Percentiles rank a stretch among this genome's conserved stretches.
phyloP scores from a whole-genome alignment of 768 basidiomycete species.

The Lyophyllum decastes region DNA sequence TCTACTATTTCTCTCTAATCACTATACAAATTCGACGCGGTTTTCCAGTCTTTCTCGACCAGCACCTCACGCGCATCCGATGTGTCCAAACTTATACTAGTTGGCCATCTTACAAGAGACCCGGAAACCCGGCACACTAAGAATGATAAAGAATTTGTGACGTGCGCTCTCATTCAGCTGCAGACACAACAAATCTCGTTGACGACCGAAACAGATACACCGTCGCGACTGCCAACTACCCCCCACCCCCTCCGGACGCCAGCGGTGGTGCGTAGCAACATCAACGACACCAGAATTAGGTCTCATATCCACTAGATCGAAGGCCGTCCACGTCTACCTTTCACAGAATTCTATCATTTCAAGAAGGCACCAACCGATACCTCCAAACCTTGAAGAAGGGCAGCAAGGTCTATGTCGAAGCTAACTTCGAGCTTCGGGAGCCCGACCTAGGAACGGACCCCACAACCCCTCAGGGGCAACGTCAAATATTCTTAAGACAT shows the following conservation, averaged over 20 bases:
- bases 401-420: constrained; percentile 78
- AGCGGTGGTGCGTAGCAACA: constrained; percentile 55
- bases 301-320: constrained; percentile 42
- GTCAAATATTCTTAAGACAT: constrained; percentile 82
- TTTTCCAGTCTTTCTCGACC: constrained; percentile 63
- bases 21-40: not conserved
- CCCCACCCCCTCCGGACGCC: constrained; percentile 54
- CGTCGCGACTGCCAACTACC: constrained; percentile 71
- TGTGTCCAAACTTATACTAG: constrained; percentile 73
- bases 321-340: constrained; percentile 59
- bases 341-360: constrained; percentile 79
- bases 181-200: not conserved
- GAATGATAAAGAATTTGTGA: constrained; percentile 76
- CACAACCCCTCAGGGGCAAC: constrained; percentile 67
- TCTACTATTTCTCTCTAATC: not conserved
- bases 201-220: constrained; percentile 55
- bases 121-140: constrained; percentile 72
- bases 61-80: constrained; percentile 55
- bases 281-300: not conserved
- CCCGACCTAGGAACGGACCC: constrained; percentile 68
- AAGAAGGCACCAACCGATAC: constrained; percentile 57
- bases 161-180: constrained; percentile 44
- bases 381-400: constrained; percentile 71
- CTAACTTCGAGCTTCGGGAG: constrained; percentile 74
- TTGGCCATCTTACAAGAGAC: constrained; percentile 72